A percentile compares a stretch with the other conserved stretches of the same genome.
These are phyloP conservation scores for Physcomitrium patens DNA, from an alignment of 225 moss, liverwort and hornwort genomes.

Conservation along the genomic window DNA sequence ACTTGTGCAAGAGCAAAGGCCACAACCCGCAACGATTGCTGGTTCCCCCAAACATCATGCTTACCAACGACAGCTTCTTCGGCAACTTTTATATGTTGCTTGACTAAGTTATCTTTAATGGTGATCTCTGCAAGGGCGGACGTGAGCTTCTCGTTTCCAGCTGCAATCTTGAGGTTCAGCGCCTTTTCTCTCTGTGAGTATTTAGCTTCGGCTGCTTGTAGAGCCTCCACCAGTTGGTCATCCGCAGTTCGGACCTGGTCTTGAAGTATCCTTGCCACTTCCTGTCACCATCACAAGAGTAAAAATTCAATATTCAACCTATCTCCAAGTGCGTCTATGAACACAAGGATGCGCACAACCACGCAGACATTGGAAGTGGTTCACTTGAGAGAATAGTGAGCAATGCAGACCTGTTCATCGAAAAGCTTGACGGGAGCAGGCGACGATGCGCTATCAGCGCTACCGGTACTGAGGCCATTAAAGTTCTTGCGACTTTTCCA, in stretches of 20 bases:
- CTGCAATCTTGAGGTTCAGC: conserved; percentile 33
- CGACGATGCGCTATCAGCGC: conserved; percentile 42
- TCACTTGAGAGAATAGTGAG: neutral
- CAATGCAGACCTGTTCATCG: conserved; percentile 50
- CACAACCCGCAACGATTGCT: too few relatives aligned
- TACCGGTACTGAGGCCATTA: conserved; percentile 22
- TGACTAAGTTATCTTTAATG: conserved; percentile 60
- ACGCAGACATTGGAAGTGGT: neutral
- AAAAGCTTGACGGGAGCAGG: conserved; percentile 52
- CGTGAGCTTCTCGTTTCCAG: conserved; percentile 36
- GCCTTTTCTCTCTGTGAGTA: conserved; percentile 40
- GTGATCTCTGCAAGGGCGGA: conserved; percentile 49
- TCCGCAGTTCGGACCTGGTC: conserved; percentile 55
- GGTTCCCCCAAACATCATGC: neutral
- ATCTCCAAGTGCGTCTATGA: neutral
- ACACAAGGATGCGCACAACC: neutral
- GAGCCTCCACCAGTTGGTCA: conserved; percentile 46
- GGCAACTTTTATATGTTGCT: conserved; percentile 73
- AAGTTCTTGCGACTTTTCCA: conserved; percentile 51
- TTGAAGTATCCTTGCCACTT: conserved; percentile 55
- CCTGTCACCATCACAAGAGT: conserved; percentile 29
- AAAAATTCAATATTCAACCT: neutral
- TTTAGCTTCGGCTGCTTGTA: conserved; percentile 28
- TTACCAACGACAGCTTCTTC: conserved; percentile 86
- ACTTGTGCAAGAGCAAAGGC: too few relatives aligned